Conservation (phyloP, 352 stramenopile genomes). For the Pythium phragmitis region DNA sequence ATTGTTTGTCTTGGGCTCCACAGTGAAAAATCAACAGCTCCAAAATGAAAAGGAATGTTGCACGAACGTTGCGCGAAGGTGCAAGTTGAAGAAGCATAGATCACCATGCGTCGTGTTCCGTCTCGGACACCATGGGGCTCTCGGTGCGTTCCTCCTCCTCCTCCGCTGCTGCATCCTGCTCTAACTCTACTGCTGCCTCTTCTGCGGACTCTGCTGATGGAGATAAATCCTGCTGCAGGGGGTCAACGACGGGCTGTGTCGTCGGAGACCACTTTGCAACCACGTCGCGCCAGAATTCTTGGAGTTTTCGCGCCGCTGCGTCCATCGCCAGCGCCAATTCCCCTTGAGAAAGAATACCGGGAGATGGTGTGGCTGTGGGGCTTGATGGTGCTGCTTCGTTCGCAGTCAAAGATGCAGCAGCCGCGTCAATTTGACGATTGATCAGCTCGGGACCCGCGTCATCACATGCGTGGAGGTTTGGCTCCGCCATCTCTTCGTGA, state of each 20-base stretch:
- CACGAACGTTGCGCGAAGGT: constrained; percentile 29
- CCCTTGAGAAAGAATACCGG: not conserved
- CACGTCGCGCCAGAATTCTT: constrained; percentile 31
- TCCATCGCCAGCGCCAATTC: constrained; percentile 28
- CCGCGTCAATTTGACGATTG: constrained; percentile 15
- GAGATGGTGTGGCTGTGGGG: not conserved
- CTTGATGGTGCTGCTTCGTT: not conserved
- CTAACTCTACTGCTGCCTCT: not conserved
- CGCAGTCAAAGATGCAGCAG: constrained; percentile 4
- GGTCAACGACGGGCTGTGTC: not conserved
- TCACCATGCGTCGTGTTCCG: constrained; percentile 1
- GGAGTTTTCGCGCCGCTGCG: constrained; percentile 29
- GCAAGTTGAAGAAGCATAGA: constrained; percentile 16
- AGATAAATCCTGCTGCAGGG: not conserved
- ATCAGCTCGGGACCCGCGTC: constrained; percentile 5
- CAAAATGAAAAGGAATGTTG: constrained; percentile 12
- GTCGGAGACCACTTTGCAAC: constrained; percentile 20
- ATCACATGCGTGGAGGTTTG: constrained; percentile 20
- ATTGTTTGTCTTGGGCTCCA: too few species aligned
- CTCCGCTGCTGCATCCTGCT: not conserved
- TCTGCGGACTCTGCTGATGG: not conserved
- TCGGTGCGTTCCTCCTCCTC: not conserved
- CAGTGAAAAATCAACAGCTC: constrained; percentile 1
- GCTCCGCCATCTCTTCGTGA: constrained; percentile 3
- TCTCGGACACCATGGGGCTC: constrained; percentile 21